Evolutionary conservation across 352 stramenopile species (phyloP).

Genomic region (Aphanomyces cochlioides): DNA sequence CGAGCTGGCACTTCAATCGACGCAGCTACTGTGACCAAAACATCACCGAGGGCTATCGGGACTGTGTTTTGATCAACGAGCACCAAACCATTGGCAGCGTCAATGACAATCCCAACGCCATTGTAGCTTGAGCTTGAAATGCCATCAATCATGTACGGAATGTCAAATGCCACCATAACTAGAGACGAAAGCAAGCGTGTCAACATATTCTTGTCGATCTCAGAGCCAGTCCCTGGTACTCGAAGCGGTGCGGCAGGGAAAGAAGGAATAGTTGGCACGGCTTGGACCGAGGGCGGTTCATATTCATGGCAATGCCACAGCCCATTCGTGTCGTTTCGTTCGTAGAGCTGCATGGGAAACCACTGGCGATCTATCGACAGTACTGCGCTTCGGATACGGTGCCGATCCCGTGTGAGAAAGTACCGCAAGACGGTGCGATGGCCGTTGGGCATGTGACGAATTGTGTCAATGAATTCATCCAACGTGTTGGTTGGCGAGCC

Average conservation of each 20-base stretch:
- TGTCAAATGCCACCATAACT: conserved; percentile 90
- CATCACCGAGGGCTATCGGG: conserved; percentile 79
- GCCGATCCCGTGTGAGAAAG: conserved; percentile 82
- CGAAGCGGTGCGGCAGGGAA: conserved; percentile 58
- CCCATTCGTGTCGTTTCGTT: conserved; percentile 65
- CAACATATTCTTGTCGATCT: conserved; percentile 38
- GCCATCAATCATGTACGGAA: conserved; percentile 89
- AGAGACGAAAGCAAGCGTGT: conserved; percentile 76
- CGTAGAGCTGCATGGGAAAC: conserved; percentile 83
- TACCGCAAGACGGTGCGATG: conserved; percentile 81
- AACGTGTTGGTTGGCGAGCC: conserved; percentile 74
- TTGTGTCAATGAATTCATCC: conserved; percentile 74
- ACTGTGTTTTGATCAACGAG: conserved; percentile 91
- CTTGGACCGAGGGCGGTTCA: not conserved
- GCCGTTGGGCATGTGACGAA: conserved; percentile 68
- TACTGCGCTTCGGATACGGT: conserved; percentile 79
- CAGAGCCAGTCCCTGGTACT: conserved; percentile 56
- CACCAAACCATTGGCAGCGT: conserved; percentile 79
- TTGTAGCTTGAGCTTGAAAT: conserved; percentile 87
- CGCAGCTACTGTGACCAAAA: conserved; percentile 84
- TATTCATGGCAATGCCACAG: conserved; percentile 48
- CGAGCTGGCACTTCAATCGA: conserved; percentile 83
- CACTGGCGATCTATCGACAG: conserved; percentile 88
- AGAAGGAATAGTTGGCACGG: conserved; percentile 41
- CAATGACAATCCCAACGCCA: conserved; percentile 86